These are phyloP conservation scores for Miscanthus lutarioriparius DNA, from an alignment of 176 grass and related monocot species.

Conservation along the genomic window DNA sequence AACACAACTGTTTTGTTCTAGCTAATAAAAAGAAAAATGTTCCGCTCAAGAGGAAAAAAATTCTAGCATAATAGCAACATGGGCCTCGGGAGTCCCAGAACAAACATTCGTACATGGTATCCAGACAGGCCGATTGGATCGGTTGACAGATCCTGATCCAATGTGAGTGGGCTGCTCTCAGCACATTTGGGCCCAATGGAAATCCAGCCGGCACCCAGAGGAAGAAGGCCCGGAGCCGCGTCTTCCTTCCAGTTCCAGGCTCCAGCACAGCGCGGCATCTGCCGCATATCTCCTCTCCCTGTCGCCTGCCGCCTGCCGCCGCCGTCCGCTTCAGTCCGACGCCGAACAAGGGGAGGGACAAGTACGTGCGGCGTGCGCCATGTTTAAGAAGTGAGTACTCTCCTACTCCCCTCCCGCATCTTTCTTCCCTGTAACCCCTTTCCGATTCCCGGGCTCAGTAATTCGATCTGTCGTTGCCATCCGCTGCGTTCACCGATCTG, in stretches of 20 bases:
- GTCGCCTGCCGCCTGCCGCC: not conserved
- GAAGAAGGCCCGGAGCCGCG: not conserved
- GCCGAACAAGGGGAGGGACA: not conserved
- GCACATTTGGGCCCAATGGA: not conserved
- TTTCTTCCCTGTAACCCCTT: not conserved
- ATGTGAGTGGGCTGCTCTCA: not conserved
- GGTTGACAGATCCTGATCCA: not conserved
- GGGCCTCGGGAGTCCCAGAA: too few species aligned
- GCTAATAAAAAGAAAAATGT: too few species aligned
- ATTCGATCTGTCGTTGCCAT: not conserved
- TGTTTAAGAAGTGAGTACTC: slow-evolving; percentile 67
- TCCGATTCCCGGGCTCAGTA: not conserved
- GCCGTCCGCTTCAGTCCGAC: not conserved
- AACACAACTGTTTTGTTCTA: too few species aligned
- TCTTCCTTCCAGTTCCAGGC: not conserved
- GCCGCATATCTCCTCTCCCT: not conserved
- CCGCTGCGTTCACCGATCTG: slow-evolving; percentile 21
- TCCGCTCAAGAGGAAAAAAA: too few species aligned
- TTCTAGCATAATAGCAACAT: too few species aligned
- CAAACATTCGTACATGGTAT: too few species aligned
- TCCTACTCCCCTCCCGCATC: not conserved
- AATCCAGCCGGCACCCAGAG: not conserved
- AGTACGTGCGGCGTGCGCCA: not conserved
- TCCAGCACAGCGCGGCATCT: not conserved
- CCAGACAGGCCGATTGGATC: too few species aligned